phyloP scores from a whole-genome alignment of 208 protist genomes.

The Crithidia brevicula region DNA sequence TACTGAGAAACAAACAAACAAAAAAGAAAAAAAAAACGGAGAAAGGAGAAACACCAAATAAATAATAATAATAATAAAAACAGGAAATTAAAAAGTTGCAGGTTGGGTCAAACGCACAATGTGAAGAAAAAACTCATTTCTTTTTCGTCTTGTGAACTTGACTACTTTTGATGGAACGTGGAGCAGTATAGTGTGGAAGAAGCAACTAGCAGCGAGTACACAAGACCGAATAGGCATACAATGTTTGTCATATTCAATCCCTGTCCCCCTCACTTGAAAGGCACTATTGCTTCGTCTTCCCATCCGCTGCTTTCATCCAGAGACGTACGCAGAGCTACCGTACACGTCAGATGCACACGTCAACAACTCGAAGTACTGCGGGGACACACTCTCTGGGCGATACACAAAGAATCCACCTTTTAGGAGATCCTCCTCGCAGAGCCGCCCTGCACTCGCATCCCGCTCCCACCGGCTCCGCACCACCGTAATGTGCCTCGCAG shows the following conservation, averaged over 20 bases:
- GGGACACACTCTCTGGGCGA: background rate
- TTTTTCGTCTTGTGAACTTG: too few relatives aligned
- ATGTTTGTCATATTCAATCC: too few relatives aligned
- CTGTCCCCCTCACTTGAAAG: too few relatives aligned
- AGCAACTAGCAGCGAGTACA: too few relatives aligned
- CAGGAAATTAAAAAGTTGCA: background rate
- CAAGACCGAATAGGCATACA: too few relatives aligned
- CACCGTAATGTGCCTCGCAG: background rate
- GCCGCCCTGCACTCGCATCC: background rate
- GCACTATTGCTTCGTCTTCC: too few relatives aligned
- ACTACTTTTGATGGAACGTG: too few relatives aligned
- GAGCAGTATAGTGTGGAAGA: too few relatives aligned
- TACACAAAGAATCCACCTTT: constrained; percentile 9
- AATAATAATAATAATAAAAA: background rate
- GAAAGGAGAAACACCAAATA: background rate
- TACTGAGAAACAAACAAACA: background rate
- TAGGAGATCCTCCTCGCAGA: background rate
- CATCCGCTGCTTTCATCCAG: background rate
- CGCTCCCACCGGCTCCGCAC: background rate
- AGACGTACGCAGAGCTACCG: constrained; percentile 2
- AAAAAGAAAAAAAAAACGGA: background rate
- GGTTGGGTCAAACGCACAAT: too few relatives aligned
- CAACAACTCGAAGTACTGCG: constrained; percentile 5
- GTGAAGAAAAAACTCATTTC: too few relatives aligned
- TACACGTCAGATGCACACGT: background rate